phyloP scores from a whole-genome alignment of 2,329 filamentous ascomycete species.

The Cryphonectria parasitica region DNA sequence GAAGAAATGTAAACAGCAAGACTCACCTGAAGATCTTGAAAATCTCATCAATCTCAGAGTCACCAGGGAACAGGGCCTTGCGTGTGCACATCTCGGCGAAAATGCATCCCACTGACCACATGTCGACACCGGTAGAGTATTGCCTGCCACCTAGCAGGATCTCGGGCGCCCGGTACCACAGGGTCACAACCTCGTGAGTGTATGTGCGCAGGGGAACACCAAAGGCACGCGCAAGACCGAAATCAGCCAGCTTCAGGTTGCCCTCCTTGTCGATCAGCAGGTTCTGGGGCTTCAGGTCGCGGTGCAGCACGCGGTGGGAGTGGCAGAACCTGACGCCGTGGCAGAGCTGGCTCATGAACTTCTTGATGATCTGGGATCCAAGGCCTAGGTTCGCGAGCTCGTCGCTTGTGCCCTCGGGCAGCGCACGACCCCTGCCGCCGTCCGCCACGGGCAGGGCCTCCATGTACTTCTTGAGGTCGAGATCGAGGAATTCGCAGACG shows the following conservation, averaged over 20 bases:
- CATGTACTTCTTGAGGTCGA: conserved; percentile 94
- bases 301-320: conserved; percentile 80
- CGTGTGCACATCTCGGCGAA: conserved; percentile 93
- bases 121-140: conserved; percentile 91
- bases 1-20: not conserved
- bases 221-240: conserved; percentile 85
- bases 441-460: conserved; percentile 80
- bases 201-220: conserved; percentile 87
- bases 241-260: conserved; percentile 85
- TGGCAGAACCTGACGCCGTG: conserved; percentile 84
- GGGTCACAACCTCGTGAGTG: conserved; percentile 88
- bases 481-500: conserved; percentile 84
- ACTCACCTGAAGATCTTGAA: conserved; percentile 88
- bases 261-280: conserved; percentile 82
- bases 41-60: conserved; percentile 91
- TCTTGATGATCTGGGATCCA: conserved; percentile 82
- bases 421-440: conserved; percentile 77
- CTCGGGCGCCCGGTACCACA: conserved; percentile 88
- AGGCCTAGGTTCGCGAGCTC: conserved; percentile 70
- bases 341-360: conserved; percentile 86
- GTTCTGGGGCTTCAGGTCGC: conserved; percentile 86
- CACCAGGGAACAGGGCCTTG: conserved; percentile 85
- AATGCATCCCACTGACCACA: conserved; percentile 91
- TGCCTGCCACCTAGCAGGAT: conserved; percentile 85
- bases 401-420: conserved; percentile 72